Percentiles rank a stretch among this genome's conserved stretches.
Conservation (phyloP, 2,329 filamentous ascomycete species). For the Pseudopyrenochaeta lycopersici region DNA sequence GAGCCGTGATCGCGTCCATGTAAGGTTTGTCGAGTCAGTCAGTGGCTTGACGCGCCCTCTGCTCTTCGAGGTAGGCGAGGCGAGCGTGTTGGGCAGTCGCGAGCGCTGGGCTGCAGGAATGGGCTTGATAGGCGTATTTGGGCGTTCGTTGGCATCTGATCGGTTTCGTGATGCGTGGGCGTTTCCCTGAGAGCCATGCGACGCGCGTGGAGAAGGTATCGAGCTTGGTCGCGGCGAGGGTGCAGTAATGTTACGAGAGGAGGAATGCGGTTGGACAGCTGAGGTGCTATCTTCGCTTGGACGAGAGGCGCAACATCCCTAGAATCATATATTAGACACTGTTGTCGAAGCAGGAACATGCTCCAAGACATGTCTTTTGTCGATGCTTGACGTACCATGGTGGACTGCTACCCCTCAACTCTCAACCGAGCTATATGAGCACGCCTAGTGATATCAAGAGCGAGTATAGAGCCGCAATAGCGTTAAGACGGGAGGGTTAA, state of each 20-base stretch:
- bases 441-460: slow-evolving; percentile 6
- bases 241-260: slow-evolving; percentile 39
- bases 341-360: neutral
- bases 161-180: slow-evolving; percentile 9
- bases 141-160: slow-evolving; percentile 24
- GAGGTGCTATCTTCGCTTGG: slow-evolving; percentile 7
- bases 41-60: slow-evolving; percentile 29
- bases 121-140: slow-evolving; percentile 36
- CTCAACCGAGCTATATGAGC: slow-evolving; percentile 5
- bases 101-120: slow-evolving; percentile 37
- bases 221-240: slow-evolving; percentile 31
- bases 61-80: slow-evolving; percentile 24
- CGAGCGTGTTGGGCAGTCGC: slow-evolving; percentile 38
- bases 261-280: slow-evolving; percentile 25
- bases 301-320: slow-evolving; percentile 36
- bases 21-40: slow-evolving; percentile 24
- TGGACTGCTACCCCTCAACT: slow-evolving; percentile 18
- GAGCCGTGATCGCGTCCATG: slow-evolving; percentile 69
- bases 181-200: slow-evolving; percentile 27
- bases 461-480: slow-evolving; percentile 3
- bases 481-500: neutral
- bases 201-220: slow-evolving; percentile 26
- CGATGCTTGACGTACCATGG: slow-evolving; percentile 18
- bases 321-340: slow-evolving; percentile 8
- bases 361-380: slow-evolving; percentile 2